Evolutionary conservation across 2,329 filamentous ascomycete genomes (phyloP).

Genomic region (Simplicillium aogashimaense): DNA sequence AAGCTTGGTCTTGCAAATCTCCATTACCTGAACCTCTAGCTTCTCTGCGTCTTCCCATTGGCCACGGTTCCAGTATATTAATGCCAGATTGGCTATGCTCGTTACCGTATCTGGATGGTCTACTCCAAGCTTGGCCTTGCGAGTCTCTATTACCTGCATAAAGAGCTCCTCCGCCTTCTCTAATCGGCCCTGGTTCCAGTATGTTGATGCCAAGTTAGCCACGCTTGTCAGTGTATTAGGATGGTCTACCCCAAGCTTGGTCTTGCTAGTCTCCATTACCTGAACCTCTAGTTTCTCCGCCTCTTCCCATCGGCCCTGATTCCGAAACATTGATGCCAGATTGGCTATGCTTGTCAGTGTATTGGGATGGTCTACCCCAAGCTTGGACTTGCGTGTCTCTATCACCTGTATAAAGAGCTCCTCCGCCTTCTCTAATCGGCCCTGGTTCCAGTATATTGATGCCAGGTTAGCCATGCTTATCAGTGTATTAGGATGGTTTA

Average conservation of each 20-base stretch:
- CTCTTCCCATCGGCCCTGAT: constrained; percentile 5
- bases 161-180: too few species aligned
- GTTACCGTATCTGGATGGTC: not conserved
- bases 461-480: too few species aligned
- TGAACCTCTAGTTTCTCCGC: constrained; percentile 3
- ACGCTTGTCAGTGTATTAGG: constrained; percentile 8
- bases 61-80: constrained; percentile 1
- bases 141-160: too few species aligned
- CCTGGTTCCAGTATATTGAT: too few species aligned
- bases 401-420: too few species aligned
- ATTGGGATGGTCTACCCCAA: not conserved
- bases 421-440: too few species aligned
- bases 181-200: too few species aligned
- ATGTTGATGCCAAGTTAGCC: too few species aligned
- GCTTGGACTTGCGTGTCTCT: too few species aligned
- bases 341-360: constrained; percentile 1
- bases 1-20: constrained; percentile 4
- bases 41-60: constrained; percentile 4
- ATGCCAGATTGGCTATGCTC: constrained; percentile 1
- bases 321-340: not conserved
- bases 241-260: constrained; percentile 6
- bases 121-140: too few species aligned
- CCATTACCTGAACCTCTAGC: constrained; percentile 4
- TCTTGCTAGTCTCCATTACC: constrained; percentile 6
- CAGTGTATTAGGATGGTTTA: constrained; percentile 6